Conservation (phyloP, 345 rosid species). For the Acer negundo region DNA sequence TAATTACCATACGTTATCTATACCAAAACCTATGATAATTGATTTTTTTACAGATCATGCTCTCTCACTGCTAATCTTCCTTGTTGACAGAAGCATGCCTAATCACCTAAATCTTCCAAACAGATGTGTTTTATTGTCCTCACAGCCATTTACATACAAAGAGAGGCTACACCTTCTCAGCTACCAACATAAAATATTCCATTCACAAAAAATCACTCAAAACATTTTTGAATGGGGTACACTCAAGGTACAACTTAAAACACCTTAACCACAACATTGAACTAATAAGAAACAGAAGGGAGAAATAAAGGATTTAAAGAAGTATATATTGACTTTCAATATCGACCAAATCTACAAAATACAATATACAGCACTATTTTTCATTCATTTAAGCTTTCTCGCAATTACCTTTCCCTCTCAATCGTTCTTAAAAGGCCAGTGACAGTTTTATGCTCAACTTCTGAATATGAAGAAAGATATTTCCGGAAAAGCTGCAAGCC, state of each 20-base stretch:
- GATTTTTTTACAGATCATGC: background rate
- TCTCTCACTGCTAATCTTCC: background rate
- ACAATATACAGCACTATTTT: background rate
- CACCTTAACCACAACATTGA: background rate
- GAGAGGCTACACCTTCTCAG: background rate
- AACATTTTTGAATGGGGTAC: background rate
- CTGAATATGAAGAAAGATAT: slow-evolving; percentile 76
- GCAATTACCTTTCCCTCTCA: slow-evolving; percentile 85
- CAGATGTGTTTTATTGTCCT: background rate
- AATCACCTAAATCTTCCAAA: background rate
- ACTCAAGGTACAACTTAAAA: background rate
- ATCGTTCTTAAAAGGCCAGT: slow-evolving; percentile 91
- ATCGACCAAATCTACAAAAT: slow-evolving; percentile 1
- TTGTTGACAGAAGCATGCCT: background rate
- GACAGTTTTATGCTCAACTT: slow-evolving; percentile 95
- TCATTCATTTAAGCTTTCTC: slow-evolving; percentile 6
- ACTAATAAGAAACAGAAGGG: background rate
- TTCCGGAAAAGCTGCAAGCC: slow-evolving; percentile 94
- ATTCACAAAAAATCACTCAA: background rate
- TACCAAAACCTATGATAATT: background rate
- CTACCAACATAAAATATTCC: background rate
- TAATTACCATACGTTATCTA: background rate
- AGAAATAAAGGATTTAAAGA: background rate
- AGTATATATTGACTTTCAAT: background rate
- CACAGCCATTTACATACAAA: background rate